phyloP scores from a whole-genome alignment of 768 basidiomycete genomes.

The Pulveroboletus sp. region DNA sequence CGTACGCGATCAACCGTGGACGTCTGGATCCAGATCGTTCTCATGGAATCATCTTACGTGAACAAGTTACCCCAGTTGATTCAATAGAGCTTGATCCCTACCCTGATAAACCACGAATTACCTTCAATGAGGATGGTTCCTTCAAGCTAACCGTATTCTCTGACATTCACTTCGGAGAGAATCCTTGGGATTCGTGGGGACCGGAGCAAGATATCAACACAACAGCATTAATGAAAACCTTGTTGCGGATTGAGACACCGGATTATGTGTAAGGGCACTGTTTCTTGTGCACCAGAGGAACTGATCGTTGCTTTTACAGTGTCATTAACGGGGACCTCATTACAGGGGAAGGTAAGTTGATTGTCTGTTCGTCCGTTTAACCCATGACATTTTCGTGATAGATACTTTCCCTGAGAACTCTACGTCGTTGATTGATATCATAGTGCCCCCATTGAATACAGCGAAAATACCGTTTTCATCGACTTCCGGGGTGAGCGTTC shows the following conservation, averaged over 20 bases:
- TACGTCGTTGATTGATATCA: slow-evolving; percentile 61
- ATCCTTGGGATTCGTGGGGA: slow-evolving; percentile 68
- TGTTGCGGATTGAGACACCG: slow-evolving; percentile 58
- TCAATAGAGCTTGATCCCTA: slow-evolving; percentile 46
- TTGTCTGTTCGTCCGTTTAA: not conserved
- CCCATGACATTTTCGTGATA: slow-evolving; percentile 17
- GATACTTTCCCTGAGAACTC: slow-evolving; percentile 69
- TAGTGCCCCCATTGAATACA: slow-evolving; percentile 58
- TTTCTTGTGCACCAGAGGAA: not conserved
- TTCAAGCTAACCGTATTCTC: slow-evolving; percentile 77
- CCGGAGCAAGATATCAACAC: slow-evolving; percentile 67
- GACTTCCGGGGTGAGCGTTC: slow-evolving; percentile 57
- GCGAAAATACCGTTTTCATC: slow-evolving; percentile 63
- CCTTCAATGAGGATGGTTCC: slow-evolving; percentile 55
- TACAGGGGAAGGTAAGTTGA: slow-evolving; percentile 58
- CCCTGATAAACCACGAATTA: slow-evolving; percentile 46
- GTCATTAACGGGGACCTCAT: slow-evolving; percentile 74
- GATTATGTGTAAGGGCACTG: slow-evolving; percentile 59
- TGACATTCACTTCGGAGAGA: slow-evolving; percentile 75
- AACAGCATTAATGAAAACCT: slow-evolving; percentile 50
- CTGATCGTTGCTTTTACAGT: slow-evolving; percentile 32
- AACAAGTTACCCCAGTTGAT: slow-evolving; percentile 4
- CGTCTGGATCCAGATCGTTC: not conserved
- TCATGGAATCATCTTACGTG: not conserved
- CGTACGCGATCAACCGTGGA: slow-evolving; percentile 14